Percentiles rank a stretch among this genome's conserved stretches.
Evolutionary conservation across 225 moss, liverwort and hornwort species (phyloP).

Genomic region (Bryoerythrophyllum caledonicum): DNA sequence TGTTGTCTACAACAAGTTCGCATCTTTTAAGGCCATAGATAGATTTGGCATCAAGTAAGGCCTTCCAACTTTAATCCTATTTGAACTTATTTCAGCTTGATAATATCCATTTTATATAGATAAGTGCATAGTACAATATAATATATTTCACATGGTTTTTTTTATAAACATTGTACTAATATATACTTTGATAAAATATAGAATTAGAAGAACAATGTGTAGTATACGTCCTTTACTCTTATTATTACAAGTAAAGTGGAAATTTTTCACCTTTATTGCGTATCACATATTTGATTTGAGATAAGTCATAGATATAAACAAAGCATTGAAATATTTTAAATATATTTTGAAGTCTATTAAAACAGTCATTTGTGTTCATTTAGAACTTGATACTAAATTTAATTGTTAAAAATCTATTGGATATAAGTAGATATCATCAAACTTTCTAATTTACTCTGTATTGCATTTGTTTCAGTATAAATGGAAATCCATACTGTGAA

Average conservation of each 20-base stretch:
- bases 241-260: not conserved
- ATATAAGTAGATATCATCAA: too few species aligned
- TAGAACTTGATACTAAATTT: not conserved
- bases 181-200: too few species aligned
- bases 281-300: not conserved
- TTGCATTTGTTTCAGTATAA: not conserved
- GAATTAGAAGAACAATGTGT: too few species aligned
- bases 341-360: not conserved
- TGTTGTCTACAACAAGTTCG: not conserved
- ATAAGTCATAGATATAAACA: too few species aligned
- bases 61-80: too few species aligned
- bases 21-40: not conserved
- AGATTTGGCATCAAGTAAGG: constrained; percentile 17
- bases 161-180: too few species aligned
- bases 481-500: not conserved
- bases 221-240: too few species aligned
- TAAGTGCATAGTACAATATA: too few species aligned
- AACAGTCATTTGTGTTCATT: not conserved
- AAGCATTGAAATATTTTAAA: not conserved
- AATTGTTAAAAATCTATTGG: not conserved
- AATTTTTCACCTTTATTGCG: not conserved
- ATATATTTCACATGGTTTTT: too few species aligned
- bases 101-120: too few species aligned
- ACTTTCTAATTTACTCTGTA: not conserved
- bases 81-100: not conserved